phyloP scores from a whole-genome alignment of 1,284 basidiomycete genomes.

The Heterobasidion irregulare region DNA sequence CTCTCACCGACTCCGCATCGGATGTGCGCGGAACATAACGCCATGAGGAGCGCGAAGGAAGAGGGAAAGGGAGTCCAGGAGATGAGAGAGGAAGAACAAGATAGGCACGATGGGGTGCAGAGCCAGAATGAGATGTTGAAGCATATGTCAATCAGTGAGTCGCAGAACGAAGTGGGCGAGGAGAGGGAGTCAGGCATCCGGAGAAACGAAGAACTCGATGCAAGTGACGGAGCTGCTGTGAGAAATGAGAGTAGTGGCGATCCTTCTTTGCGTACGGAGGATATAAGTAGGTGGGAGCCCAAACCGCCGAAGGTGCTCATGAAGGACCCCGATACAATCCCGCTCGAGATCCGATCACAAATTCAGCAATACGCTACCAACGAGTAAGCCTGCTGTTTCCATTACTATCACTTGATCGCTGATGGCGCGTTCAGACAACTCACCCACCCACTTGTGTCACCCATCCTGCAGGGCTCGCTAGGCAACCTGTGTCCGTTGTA shows the following conservation, averaged over 20 bases:
- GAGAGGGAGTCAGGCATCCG: neutral
- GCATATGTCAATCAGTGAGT: neutral
- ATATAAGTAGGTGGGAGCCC: constrained; percentile 38
- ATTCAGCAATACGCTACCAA: constrained; percentile 83
- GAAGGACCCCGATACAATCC: constrained; percentile 35
- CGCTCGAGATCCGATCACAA: constrained; percentile 51
- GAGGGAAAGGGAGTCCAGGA: constrained; percentile 5
- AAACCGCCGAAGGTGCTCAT: constrained; percentile 53
- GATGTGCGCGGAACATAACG: constrained; percentile 16
- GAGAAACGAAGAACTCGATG: neutral
- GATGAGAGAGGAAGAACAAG: constrained; percentile 12
- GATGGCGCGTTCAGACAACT: constrained; percentile 47
- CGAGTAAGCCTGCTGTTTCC: constrained; percentile 30
- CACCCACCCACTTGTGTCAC: constrained; percentile 31
- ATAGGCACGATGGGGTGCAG: constrained; percentile 16
- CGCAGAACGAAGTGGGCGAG: neutral
- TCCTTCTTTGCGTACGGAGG: neutral
- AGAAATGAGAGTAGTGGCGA: neutral
- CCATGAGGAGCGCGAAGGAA: constrained; percentile 10
- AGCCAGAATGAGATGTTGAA: constrained; percentile 31
- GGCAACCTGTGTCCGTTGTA: constrained; percentile 80
- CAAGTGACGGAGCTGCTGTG: neutral
- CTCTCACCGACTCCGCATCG: constrained; percentile 27
- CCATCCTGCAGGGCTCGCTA: constrained; percentile 44
- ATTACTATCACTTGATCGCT: neutral